Conservation (phyloP, 1,139 yeast species). For the Casaregolazyma suthepensis region DNA sequence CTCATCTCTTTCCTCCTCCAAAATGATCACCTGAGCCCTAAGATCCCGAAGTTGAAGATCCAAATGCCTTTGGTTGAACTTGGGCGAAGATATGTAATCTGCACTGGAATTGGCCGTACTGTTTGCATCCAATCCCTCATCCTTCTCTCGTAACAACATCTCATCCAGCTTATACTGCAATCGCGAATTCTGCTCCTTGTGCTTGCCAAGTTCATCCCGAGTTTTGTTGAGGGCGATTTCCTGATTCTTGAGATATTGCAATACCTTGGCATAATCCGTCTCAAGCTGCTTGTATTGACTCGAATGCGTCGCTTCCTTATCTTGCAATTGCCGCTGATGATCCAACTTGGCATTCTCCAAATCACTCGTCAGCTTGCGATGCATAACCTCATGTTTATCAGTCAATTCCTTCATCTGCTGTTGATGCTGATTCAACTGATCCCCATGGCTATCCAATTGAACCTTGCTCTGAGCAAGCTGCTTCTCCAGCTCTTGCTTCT, state of each 20-base stretch:
- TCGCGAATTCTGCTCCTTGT: slow-evolving; percentile 50
- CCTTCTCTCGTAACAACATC: slow-evolving; percentile 42
- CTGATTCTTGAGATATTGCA: slow-evolving; percentile 67
- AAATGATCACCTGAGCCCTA: slow-evolving; percentile 75
- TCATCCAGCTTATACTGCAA: slow-evolving; percentile 66
- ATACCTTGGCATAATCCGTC: slow-evolving; percentile 61
- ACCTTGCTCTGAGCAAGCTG: slow-evolving; percentile 13
- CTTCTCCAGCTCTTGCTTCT: slow-evolving; percentile 11
- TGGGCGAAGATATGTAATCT: slow-evolving; percentile 25
- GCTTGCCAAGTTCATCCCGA: slow-evolving; percentile 61
- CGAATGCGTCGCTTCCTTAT: slow-evolving; percentile 11
- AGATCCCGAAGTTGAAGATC: slow-evolving; percentile 74
- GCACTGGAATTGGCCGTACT: slow-evolving; percentile 17
- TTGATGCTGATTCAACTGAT: slow-evolving; percentile 12
- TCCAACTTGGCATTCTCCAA: slow-evolving; percentile 9
- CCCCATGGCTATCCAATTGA: slow-evolving; percentile 17
- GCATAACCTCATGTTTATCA: slow-evolving; percentile 15
- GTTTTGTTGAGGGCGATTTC: slow-evolving; percentile 69
- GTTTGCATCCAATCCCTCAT: slow-evolving; percentile 34
- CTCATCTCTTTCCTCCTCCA: slow-evolving; percentile 79
- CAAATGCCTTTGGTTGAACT: slow-evolving; percentile 58
- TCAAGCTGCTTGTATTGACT: slow-evolving; percentile 29
- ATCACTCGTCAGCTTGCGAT: slow-evolving; percentile 7
- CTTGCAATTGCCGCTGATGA: slow-evolving; percentile 6
- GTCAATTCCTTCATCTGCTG: slow-evolving; percentile 34